Evolutionary conservation across 495 filamentous ascomycete species (phyloP), one percentile per base, ranked within the genome.

Genomic region (Penicillium maclennaniae): DNA sequence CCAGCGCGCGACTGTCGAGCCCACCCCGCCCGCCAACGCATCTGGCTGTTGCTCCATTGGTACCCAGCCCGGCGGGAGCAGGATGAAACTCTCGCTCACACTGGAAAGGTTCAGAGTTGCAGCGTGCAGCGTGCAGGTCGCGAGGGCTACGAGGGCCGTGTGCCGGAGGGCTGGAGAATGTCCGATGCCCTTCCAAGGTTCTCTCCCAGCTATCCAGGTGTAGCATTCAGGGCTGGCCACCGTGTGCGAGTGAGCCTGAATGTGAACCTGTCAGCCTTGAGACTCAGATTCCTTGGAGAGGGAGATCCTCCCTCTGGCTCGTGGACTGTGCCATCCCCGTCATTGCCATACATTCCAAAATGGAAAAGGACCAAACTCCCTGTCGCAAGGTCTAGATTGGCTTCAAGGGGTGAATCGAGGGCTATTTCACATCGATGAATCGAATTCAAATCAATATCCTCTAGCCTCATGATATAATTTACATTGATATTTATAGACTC

Each of bases 241-340:
- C 4, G 31, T 14, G 31, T 14, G 31, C 31, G 31, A 14, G 31
- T 34, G 31, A 31, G 27, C 9, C n/a, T 14, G 10, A 16, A 27
- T 47, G 19, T 25, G 37, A 54, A 27, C 45, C 45, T 43, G 45
- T 48, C n/a, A n/a, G 27, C 38, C 8, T 14, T 15, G 38, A 19
- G 28, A 28, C 15, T 28, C 43, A 19, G 28, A 28, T 21, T 28
- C 43, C 39, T 26, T 26, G 14, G 17, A n/a, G 10, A 39, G 37
- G 37, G 16, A 7, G 38, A 17, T 27, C 10, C 2, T n/a, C n/a
- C 4, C 23, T 49, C 47, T 36, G 20, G 15, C 47, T 49, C 47
- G 47, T 41, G 47, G 47, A 15, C 47, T 40, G 36, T 36, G 46
- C 46, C 47, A 49, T 49, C 37, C 47, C 47, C 37, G 37, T 40